These are phyloP conservation scores for Phyllosticta paracitricarpa DNA, from an alignment of 2,329 filamentous ascomycete species.

Conservation along the genomic window DNA sequence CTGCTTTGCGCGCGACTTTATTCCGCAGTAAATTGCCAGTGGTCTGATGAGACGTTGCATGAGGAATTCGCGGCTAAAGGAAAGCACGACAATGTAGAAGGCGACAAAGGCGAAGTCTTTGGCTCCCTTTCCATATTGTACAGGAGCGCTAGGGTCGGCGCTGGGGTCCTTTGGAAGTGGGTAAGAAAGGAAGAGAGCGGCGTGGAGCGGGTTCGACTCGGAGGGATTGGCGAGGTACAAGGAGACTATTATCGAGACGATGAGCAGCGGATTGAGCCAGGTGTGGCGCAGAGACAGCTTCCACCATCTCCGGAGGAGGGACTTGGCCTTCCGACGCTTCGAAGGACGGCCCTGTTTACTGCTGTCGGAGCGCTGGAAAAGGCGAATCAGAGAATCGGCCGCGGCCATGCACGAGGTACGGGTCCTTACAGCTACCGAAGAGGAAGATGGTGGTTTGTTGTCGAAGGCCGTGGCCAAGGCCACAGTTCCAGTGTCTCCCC, in stretches of 20 bases:
- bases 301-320: slow-evolving; percentile 35
- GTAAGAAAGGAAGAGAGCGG: slow-evolving; percentile 87
- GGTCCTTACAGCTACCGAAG: neutral
- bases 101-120: slow-evolving; percentile 78
- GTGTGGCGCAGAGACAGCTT: slow-evolving; percentile 43
- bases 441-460: neutral
- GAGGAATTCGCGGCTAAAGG: slow-evolving; percentile 89
- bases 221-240: slow-evolving; percentile 68
- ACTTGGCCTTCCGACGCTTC: slow-evolving; percentile 37
- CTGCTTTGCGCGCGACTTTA: slow-evolving; percentile 67
- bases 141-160: slow-evolving; percentile 33
- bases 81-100: slow-evolving; percentile 84
- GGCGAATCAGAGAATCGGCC: slow-evolving; percentile 2
- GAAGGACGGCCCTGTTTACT: slow-evolving; percentile 24
- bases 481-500: slow-evolving; percentile 7
- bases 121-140: slow-evolving; percentile 78
- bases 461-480: slow-evolving; percentile 8
- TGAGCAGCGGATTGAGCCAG: slow-evolving; percentile 58
- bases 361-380: slow-evolving; percentile 19
- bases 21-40: slow-evolving; percentile 58
- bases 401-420: neutral
- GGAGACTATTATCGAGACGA: slow-evolving; percentile 53
- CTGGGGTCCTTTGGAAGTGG: slow-evolving; percentile 47
- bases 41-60: slow-evolving; percentile 85
- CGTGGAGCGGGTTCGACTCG: slow-evolving; percentile 66